A percentile compares a stretch with the other conserved stretches of the same genome.
These are phyloP conservation scores for Citrus inodora DNA, from an alignment of 345 rosid species.

Conservation along the genomic window DNA sequence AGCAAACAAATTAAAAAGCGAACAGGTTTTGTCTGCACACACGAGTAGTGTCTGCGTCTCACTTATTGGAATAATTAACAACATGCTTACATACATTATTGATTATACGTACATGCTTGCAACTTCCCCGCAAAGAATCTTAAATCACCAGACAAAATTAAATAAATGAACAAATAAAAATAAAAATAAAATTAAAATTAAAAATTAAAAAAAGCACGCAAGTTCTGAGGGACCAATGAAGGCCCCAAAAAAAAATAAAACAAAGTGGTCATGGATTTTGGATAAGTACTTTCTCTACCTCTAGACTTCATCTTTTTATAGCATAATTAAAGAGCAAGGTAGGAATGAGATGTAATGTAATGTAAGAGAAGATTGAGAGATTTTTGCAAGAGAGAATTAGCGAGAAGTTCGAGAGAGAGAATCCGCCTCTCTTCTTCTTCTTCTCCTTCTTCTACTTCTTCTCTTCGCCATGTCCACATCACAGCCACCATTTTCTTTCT, in stretches of 20 bases:
- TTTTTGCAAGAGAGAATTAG: not conserved
- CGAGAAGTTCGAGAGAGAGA: not conserved
- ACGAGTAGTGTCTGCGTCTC: not conserved
- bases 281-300: conserved; percentile 5
- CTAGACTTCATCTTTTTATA: not conserved
- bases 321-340: conserved; percentile 31
- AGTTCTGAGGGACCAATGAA: not conserved
- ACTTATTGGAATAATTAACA: not conserved
- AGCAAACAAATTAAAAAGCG: not conserved
- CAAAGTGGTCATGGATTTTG: not conserved
- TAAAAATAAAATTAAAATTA: not conserved
- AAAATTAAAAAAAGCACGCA: not conserved
- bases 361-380: conserved; percentile 1
- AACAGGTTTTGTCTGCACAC: not conserved
- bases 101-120: not conserved
- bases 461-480: not conserved
- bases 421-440: not conserved
- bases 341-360: conserved; percentile 26
- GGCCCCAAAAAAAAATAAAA: too few relatives aligned
- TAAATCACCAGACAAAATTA: not conserved
- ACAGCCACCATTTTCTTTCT: conserved; percentile 6
- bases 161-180: not conserved
- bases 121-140: conserved; percentile 20
- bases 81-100: not conserved
- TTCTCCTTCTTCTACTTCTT: not conserved